Conservation (phyloP, 768 basidiomycete species). For the Hygrocybe punicea region DNA sequence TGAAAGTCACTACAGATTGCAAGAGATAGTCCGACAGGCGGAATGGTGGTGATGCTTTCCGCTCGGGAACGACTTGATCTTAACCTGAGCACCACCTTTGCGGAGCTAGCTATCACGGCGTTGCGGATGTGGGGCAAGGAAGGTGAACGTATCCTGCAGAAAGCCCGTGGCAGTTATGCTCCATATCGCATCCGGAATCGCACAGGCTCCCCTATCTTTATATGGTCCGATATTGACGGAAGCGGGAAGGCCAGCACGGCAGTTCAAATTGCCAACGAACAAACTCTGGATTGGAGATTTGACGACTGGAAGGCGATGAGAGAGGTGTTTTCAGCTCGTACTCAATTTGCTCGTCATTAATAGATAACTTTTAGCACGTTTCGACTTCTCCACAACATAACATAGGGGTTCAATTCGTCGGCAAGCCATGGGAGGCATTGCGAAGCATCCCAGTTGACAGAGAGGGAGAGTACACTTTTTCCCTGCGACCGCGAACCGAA, state of each 20-base stretch:
- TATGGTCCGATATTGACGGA: slow-evolving; percentile 82
- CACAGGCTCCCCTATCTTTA: slow-evolving; percentile 77
- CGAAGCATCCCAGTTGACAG: slow-evolving; percentile 86
- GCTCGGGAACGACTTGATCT: slow-evolving; percentile 85
- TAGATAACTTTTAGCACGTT: slow-evolving; percentile 46
- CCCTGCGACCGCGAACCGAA: slow-evolving; percentile 78
- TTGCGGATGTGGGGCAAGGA: slow-evolving; percentile 73
- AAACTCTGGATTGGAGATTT: slow-evolving; percentile 90
- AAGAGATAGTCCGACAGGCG: slow-evolving; percentile 48
- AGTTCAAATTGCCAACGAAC: slow-evolving; percentile 66
- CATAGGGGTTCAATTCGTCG: slow-evolving; percentile 79
- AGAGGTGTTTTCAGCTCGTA: slow-evolving; percentile 54
- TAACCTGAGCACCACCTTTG: slow-evolving; percentile 87
- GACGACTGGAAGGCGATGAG: slow-evolving; percentile 94
- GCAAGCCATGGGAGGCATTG: slow-evolving; percentile 86
- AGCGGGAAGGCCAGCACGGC: slow-evolving; percentile 47
- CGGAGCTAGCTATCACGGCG: slow-evolving; percentile 76
- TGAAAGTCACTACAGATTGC: slow-evolving; percentile 40
- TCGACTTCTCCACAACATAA: slow-evolving; percentile 73
- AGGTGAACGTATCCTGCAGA: slow-evolving; percentile 65
- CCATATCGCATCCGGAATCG: slow-evolving; percentile 91
- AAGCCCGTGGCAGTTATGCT: slow-evolving; percentile 82
- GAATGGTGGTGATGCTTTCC: slow-evolving; percentile 57
- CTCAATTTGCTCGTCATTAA: not conserved
- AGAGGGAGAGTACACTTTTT: slow-evolving; percentile 88